These are phyloP conservation scores for Lasiodiplodia theobromae DNA, from an alignment of 2,329 filamentous ascomycete species.

Conservation along the genomic window DNA sequence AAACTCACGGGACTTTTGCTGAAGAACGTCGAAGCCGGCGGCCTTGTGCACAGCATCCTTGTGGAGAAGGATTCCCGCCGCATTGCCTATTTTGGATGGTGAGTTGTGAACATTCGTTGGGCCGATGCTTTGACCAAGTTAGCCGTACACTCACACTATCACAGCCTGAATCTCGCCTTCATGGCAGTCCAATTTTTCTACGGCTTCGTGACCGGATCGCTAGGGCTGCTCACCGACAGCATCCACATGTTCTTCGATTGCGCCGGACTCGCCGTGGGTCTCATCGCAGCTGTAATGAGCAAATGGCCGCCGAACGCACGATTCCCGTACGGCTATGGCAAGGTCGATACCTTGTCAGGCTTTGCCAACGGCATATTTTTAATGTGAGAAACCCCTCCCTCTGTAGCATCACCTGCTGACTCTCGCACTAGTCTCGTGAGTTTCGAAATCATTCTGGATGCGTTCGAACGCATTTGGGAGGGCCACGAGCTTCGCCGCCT, in stretches of 20 bases:
- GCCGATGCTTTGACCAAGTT: neutral
- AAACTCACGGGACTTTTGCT: constrained; percentile 76
- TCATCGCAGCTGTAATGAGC: constrained; percentile 91
- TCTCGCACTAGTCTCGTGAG: constrained; percentile 76
- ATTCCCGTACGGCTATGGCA: constrained; percentile 95
- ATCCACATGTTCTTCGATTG: constrained; percentile 99
- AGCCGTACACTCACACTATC: neutral
- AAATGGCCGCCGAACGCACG: constrained; percentile 91
- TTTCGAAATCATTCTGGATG: constrained; percentile 94
- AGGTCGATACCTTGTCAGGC: constrained; percentile 93
- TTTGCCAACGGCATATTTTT: constrained; percentile 97
- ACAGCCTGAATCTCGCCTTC: constrained; percentile 88
- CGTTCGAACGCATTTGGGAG: constrained; percentile 83
- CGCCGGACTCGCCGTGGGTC: constrained; percentile 85
- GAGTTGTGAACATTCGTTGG: constrained; percentile 46
- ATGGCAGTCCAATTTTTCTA: constrained; percentile 96
- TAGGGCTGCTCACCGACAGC: constrained; percentile 95
- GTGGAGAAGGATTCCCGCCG: constrained; percentile 90
- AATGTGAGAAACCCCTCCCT: constrained; percentile 63
- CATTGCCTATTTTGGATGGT: constrained; percentile 98
- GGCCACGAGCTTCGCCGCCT: constrained; percentile 84
- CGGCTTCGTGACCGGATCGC: constrained; percentile 88
- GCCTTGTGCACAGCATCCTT: constrained; percentile 83
- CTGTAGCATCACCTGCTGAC: constrained; percentile 30
- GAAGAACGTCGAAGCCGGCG: constrained; percentile 72